Evolutionary conservation across 129 eudicot genomes (phyloP).

Genomic region (Tanacetum coccineum): DNA sequence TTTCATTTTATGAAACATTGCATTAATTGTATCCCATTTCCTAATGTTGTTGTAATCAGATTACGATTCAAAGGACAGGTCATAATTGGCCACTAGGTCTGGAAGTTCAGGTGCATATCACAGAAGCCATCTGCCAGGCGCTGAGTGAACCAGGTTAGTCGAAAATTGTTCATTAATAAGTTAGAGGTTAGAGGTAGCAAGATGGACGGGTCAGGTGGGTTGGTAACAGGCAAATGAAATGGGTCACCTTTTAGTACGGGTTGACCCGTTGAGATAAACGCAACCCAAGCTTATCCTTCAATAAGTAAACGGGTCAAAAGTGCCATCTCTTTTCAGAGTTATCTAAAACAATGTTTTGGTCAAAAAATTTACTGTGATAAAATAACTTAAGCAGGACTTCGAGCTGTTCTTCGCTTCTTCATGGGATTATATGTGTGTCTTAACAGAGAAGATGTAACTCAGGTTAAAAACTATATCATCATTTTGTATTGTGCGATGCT

Average conservation of each 20-base stretch:
- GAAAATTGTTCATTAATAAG: background rate
- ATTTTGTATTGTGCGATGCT: conserved; percentile 4
- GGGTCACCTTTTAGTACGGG: background rate
- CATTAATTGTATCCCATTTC: conserved; percentile 9
- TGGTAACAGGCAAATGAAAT: too few relatives aligned
- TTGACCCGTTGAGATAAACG: background rate
- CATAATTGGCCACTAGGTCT: conserved; percentile 72
- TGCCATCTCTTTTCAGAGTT: too few relatives aligned
- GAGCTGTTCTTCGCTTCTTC: conserved; percentile 89
- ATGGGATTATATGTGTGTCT: conserved; percentile 74
- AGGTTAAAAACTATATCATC: conserved; percentile 33
- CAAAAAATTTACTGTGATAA: background rate
- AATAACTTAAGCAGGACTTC: conserved; percentile 60
- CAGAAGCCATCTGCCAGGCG: conserved; percentile 85
- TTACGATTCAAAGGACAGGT: conserved; percentile 76
- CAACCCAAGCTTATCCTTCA: too few relatives aligned
- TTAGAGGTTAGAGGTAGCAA: background rate
- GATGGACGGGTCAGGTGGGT: background rate
- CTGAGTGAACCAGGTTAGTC: conserved; percentile 90
- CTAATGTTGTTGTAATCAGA: conserved; percentile 44
- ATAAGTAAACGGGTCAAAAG: too few relatives aligned
- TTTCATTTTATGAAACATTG: conserved; percentile 1
- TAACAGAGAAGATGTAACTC: conserved; percentile 71
- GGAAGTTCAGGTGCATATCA: conserved; percentile 70
- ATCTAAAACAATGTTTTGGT: conserved; percentile 4